Evolutionary conservation across 1,284 basidiomycete species (phyloP).

Genomic region (Ceratobasidium sp.): DNA sequence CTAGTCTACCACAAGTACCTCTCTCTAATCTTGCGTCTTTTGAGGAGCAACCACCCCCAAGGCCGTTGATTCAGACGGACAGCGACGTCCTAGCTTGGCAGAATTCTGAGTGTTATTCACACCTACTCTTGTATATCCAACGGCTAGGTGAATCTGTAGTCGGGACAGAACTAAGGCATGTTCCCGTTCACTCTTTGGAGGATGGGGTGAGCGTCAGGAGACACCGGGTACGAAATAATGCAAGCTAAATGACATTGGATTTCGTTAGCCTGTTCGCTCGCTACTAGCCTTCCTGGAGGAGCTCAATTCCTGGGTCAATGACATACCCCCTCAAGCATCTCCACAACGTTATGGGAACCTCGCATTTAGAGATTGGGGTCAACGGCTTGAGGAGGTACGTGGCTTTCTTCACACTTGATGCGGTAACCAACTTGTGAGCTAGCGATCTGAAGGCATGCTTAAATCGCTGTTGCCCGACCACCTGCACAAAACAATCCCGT

Average conservation of each 20-base stretch:
- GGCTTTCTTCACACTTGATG: conserved; percentile 33
- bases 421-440: conserved; percentile 38
- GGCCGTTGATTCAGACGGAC: conserved; percentile 72
- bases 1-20: conserved; percentile 35
- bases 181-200: not conserved
- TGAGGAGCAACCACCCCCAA: conserved; percentile 45
- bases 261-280: conserved; percentile 60
- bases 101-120: conserved; percentile 71
- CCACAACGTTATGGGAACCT: conserved; percentile 96
- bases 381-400: conserved; percentile 78
- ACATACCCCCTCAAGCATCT: conserved; percentile 80
- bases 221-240: conserved; percentile 55
- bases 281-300: conserved; percentile 71
- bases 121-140: conserved; percentile 77
- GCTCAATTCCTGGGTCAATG: conserved; percentile 83
- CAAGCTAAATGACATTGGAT: conserved; percentile 54
- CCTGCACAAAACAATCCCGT: conserved; percentile 63
- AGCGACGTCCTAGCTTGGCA: conserved; percentile 76
- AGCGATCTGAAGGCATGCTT: conserved; percentile 75
- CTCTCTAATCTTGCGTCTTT: conserved; percentile 18
- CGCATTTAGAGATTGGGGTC: conserved; percentile 90
- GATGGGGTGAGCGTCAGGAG: conserved; percentile 45
- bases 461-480: conserved; percentile 61
- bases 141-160: conserved; percentile 79
- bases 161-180: conserved; percentile 57